Evolutionary conservation across 768 basidiomycete species (phyloP).

Genomic region (Auricularia sp.): DNA sequence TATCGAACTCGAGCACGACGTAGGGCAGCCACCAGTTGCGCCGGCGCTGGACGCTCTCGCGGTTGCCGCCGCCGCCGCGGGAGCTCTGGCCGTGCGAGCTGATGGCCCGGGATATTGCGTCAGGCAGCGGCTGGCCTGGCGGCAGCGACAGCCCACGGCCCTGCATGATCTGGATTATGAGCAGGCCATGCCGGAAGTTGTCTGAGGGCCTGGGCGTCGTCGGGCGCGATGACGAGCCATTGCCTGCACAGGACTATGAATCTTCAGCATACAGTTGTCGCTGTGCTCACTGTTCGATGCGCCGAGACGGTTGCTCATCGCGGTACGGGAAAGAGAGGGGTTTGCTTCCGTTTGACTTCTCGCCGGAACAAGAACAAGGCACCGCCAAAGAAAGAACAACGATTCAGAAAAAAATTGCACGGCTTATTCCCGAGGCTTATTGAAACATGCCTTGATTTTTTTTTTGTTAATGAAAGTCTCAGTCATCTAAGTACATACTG

Average conservation of each 20-base stretch:
- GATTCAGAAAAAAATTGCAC: too few species aligned
- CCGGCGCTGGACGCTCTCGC: conserved; percentile 87
- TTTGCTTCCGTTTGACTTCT: too few species aligned
- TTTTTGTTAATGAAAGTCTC: too few species aligned
- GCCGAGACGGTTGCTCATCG: background rate
- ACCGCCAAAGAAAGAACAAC: too few species aligned
- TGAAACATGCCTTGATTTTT: too few species aligned
- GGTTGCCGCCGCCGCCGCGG: conserved; percentile 41
- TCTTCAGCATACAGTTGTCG: background rate
- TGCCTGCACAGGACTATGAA: background rate
- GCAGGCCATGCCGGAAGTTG: conserved; percentile 72
- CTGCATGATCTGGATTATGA: conserved; percentile 78
- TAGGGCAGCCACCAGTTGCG: conserved; percentile 96
- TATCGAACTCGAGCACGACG: conserved; percentile 95
- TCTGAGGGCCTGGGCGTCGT: conserved; percentile 55
- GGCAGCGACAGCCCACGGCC: conserved; percentile 78
- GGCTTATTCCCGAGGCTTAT: too few species aligned
- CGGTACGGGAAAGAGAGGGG: background rate
- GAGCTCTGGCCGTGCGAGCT: conserved; percentile 43
- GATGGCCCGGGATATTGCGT: conserved; percentile 75
- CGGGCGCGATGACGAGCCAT: conserved; percentile 47
- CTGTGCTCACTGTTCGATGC: background rate
- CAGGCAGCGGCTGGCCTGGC: conserved; percentile 68
- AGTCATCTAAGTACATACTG: too few species aligned
- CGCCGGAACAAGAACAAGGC: too few species aligned